A percentile compares a stretch with the other conserved stretches of the same genome.
Evolutionary conservation across 495 filamentous ascomycete species (phyloP).

Genomic region (Xanthoparmelia taractica): DNA sequence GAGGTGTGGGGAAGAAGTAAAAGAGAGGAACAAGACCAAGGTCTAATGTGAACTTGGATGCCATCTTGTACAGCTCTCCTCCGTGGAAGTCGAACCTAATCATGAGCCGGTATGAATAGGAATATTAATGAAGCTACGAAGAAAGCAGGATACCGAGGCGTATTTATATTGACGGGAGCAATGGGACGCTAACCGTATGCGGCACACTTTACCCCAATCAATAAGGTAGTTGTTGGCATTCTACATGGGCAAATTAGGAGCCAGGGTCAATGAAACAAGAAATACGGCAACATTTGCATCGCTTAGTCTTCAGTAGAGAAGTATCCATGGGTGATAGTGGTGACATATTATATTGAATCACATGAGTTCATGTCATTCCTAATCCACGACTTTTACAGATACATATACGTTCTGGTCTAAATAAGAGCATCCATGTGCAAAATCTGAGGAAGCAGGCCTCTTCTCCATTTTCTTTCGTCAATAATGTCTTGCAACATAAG

Average conservation of each 20-base stretch:
- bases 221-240: background rate
- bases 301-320: background rate
- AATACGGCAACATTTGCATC: background rate
- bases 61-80: too few species aligned
- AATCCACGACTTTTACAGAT: conserved; percentile 8
- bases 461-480: background rate
- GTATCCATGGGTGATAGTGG: background rate
- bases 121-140: too few species aligned
- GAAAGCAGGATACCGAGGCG: too few species aligned
- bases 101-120: too few species aligned
- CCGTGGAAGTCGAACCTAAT: too few species aligned
- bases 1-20: too few species aligned
- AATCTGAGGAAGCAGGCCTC: conserved; percentile 8
- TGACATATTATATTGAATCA: background rate
- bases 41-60: too few species aligned
- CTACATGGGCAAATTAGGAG: background rate
- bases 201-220: too few species aligned
- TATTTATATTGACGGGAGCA: too few species aligned
- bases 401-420: conserved; percentile 5
- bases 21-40: too few species aligned
- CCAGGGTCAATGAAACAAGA: too few species aligned
- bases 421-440: conserved; percentile 5
- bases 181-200: too few species aligned
- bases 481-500: background rate
- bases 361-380: conserved; percentile 2